Evolutionary conservation across 1,284 basidiomycete genomes (phyloP), one percentile per base, ranked within the genome.

Genomic region (Trichosporon sp.): DNA sequence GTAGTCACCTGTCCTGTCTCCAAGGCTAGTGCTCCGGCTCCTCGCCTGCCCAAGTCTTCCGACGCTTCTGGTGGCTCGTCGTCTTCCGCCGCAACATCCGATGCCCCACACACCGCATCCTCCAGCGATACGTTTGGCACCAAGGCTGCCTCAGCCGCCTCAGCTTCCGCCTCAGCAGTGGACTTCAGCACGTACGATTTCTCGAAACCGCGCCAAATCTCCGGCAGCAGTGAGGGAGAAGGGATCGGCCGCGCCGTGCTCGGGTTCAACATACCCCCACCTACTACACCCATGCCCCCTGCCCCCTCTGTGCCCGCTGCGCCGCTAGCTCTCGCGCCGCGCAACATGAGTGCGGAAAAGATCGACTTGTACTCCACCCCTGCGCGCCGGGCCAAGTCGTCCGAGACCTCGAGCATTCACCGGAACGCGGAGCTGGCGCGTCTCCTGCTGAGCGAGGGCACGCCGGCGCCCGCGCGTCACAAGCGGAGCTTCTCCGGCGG

Each of bases 371-470:
- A 70, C 43, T 46, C 32, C 2, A 56, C 26, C 21, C 64, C 38
- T 11, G 64, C 64, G 21, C 43, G 54, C 14, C 31, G 31, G 2
- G 68, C 19, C 5, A 19, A n/a, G 3, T 12, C 16, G 5, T 61
- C 66, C 10, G 71, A 65, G 19, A 67, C 66, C 31, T 14, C 35
- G 37, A 67, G 65, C 31, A 71, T 71, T 31, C 68, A 6, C 11
- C 68, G 59, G 8, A 69, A 51, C 46, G 71, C 71, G 11, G 71
- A 43, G 12, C 51, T 68, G 32, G 68, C 68, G 32, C 68, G 65
- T 2, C 12, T 31, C 14, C 37, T 70, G 8, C 21, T 54, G 19
- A 6, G 3, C 5, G 19, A 54, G 11, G n/a, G 67, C 12, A 63
- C 59, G 59, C 59, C 59, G 5, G 31, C 31, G 14, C 31, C 59